Percentiles rank a stretch among this genome's conserved stretches.
Evolutionary conservation across 2,329 filamentous ascomycete species (phyloP).

Genomic region (Bipolaris cookei): DNA sequence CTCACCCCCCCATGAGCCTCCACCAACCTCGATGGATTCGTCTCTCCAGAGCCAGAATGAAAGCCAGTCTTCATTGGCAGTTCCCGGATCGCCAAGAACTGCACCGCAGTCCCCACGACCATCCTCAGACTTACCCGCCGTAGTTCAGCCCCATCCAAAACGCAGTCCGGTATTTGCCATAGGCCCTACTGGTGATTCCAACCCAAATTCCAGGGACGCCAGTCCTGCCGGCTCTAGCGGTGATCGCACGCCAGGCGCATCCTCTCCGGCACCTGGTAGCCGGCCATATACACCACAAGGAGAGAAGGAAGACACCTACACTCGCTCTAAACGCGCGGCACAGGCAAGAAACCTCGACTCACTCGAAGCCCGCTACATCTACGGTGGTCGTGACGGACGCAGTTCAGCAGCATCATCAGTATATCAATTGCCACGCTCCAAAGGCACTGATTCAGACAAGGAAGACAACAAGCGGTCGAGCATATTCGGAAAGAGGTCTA

Average conservation of each 20-base stretch:
- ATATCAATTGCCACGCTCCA: constrained; percentile 54
- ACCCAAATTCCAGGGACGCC: constrained; percentile 61
- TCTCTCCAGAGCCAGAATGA: constrained; percentile 31
- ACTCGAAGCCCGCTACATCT: constrained; percentile 84
- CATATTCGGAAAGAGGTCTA: constrained; percentile 59
- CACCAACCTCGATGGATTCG: constrained; percentile 53
- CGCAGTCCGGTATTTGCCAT: constrained; percentile 62
- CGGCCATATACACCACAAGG: constrained; percentile 80
- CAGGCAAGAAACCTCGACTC: constrained; percentile 69
- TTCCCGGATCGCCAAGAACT: constrained; percentile 38
- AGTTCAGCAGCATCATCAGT: constrained; percentile 45
- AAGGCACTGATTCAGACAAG: constrained; percentile 46
- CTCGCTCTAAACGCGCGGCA: constrained; percentile 77
- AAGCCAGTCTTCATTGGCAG: constrained; percentile 31
- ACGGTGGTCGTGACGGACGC: constrained; percentile 74
- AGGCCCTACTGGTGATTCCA: constrained; percentile 62
- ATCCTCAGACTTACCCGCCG: constrained; percentile 53
- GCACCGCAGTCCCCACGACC: constrained; percentile 50
- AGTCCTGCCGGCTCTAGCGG: constrained; percentile 67
- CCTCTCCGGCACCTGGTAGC: constrained; percentile 66
- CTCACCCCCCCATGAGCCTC: constrained; percentile 62
- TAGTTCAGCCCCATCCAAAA: constrained; percentile 55
- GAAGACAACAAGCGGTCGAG: constrained; percentile 60
- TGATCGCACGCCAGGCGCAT: constrained; percentile 56
- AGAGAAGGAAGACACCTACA: constrained; percentile 84